Evolutionary conservation across 768 basidiomycete genomes (phyloP).

Genomic region (Kwoniella sp.): DNA sequence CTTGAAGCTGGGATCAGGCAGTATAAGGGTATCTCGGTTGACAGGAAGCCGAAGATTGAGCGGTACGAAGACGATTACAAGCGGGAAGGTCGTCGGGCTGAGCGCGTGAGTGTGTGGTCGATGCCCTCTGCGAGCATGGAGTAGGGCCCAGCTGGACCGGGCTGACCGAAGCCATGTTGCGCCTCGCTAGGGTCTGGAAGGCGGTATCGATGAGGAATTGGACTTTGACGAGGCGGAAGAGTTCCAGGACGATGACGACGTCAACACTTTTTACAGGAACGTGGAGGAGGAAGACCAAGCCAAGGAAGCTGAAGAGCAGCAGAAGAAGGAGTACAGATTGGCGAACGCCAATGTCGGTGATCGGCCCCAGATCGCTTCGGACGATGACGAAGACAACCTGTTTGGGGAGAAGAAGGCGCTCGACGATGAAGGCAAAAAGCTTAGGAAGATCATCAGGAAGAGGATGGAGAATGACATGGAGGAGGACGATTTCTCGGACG

Average conservation of each 20-base stretch:
- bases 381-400: constrained; percentile 27
- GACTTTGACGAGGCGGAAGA: constrained; percentile 41
- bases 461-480: constrained; percentile 26
- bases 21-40: constrained; percentile 3
- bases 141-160: too few relatives aligned
- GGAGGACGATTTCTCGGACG: constrained; percentile 9
- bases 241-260: constrained; percentile 45
- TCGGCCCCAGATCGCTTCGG: constrained; percentile 33
- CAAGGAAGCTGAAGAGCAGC: constrained; percentile 28
- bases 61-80: constrained; percentile 38
- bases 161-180: too few relatives aligned
- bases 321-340: constrained; percentile 38
- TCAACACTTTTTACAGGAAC: constrained; percentile 40
- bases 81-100: constrained; percentile 26
- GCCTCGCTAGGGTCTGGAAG: constrained; percentile 38
- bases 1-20: constrained; percentile 24
- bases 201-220: constrained; percentile 40
- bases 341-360: constrained; percentile 44
- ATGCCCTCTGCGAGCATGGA: too few relatives aligned
- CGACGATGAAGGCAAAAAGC: constrained; percentile 32
- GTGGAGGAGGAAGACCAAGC: constrained; percentile 41
- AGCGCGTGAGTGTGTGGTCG: constrained; percentile 28
- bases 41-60: constrained; percentile 20
- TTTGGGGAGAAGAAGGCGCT: constrained; percentile 29
- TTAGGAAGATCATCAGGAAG: constrained; percentile 37